Conservation (phyloP, 345 rosid species). For the Rubroshorea leprosula region DNA sequence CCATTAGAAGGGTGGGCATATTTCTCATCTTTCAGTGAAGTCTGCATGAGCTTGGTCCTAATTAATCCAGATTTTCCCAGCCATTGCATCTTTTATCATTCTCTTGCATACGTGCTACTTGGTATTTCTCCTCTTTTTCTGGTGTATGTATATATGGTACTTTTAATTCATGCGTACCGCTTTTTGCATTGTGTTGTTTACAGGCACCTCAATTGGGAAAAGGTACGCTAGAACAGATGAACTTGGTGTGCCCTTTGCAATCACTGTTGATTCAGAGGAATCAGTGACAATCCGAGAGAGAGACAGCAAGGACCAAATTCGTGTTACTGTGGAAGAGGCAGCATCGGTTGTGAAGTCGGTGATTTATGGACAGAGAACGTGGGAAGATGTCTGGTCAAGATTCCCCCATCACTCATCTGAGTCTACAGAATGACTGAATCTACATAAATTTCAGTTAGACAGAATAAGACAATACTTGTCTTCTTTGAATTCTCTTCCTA, state of each 20-base stretch:
- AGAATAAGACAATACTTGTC: no score
- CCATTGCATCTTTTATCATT: no score
- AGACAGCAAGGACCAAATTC: conserved; percentile 89
- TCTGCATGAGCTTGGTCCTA: no score
- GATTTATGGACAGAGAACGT: conserved; percentile 59
- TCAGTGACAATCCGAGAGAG: conserved; percentile 87
- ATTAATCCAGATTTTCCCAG: no score
- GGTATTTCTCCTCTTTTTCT: no score
- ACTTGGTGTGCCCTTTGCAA: conserved; percentile 91
- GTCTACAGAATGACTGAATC: conserved; percentile 35
- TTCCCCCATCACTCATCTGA: conserved; percentile 70
- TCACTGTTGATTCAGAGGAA: conserved; percentile 64
- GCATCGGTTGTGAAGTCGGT: conserved; percentile 62
- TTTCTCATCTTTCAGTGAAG: no score
- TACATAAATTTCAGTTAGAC: not conserved
- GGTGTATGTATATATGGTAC: no score
- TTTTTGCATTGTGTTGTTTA: not conserved
- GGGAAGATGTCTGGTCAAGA: conserved; percentile 69
- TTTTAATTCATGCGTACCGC: no score
- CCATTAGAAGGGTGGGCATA: no score
- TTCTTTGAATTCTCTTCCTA: no score
- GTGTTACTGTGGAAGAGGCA: conserved; percentile 59
- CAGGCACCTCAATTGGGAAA: conserved; percentile 92
- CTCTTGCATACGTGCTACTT: no score
- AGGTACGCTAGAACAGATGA: conserved; percentile 93